phyloP scores from a whole-genome alignment of 441 rosid species.

The Arabidopsis lyrata region DNA sequence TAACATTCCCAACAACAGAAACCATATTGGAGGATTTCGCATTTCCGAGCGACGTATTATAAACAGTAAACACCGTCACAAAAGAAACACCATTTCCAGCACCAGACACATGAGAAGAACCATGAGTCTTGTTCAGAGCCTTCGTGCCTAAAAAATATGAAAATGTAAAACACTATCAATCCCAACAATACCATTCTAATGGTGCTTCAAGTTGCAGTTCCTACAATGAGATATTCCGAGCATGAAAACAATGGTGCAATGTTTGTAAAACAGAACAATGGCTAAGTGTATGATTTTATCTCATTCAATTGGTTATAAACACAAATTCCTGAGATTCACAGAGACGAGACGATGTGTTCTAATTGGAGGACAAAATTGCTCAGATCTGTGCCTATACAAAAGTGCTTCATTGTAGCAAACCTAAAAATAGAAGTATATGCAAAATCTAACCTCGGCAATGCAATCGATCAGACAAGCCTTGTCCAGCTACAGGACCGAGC shows the following conservation, averaged over 20 bases:
- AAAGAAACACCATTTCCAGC: constrained; percentile 58
- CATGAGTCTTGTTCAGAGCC: constrained; percentile 73
- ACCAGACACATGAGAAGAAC: constrained; percentile 43
- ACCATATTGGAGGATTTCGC: constrained; percentile 54
- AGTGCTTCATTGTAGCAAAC: constrained; percentile 17
- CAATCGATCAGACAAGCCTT: constrained; percentile 79
- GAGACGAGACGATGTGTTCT: background rate
- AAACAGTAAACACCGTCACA: constrained; percentile 83
- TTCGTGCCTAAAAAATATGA: constrained; percentile 57
- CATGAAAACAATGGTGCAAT: background rate
- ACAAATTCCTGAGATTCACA: constrained; percentile 7
- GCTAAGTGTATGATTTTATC: constrained; percentile 19
- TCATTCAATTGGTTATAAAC: background rate
- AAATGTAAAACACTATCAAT: background rate
- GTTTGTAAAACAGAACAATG: background rate
- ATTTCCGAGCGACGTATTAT: constrained; percentile 53
- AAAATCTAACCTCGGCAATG: constrained; percentile 73
- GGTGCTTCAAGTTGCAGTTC: background rate
- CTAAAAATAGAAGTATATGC: background rate
- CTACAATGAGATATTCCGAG: background rate
- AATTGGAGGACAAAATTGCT: too few species aligned
- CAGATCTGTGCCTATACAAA: background rate
- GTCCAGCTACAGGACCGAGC: constrained; percentile 77
- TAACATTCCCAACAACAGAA: constrained; percentile 77
- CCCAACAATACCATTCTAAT: constrained; percentile 10